Evolutionary conservation across 352 stramenopile genomes (phyloP).

Genomic region (Globisporangium yorkense): DNA sequence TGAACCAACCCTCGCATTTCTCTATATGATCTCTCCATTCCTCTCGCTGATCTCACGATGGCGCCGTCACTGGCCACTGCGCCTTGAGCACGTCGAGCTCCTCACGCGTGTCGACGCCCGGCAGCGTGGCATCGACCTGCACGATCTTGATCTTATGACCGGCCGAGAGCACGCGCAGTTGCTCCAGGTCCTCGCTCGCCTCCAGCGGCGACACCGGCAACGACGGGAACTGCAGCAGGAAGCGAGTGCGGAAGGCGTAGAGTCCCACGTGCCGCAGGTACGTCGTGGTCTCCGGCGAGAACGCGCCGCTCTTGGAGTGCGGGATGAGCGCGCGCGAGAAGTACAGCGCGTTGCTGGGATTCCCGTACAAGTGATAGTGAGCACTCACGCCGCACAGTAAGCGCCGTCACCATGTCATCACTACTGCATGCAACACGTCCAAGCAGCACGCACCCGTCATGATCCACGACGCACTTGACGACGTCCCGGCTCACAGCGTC

Average conservation of each 20-base stretch:
- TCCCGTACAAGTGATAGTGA: too few relatives aligned
- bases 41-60: background rate
- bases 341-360: slow-evolving; percentile 68
- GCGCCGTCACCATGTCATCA: background rate
- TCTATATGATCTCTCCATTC: too few relatives aligned
- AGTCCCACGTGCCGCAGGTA: slow-evolving; percentile 78
- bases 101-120: slow-evolving; percentile 61
- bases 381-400: too few relatives aligned
- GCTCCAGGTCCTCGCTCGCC: slow-evolving; percentile 71
- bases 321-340: slow-evolving; percentile 81
- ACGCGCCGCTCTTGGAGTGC: slow-evolving; percentile 58
- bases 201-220: slow-evolving; percentile 53
- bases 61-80: slow-evolving; percentile 10
- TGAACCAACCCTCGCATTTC: too few relatives aligned
- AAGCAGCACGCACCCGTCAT: slow-evolving; percentile 33
- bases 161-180: slow-evolving; percentile 76
- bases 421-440: background rate
- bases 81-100: slow-evolving; percentile 52
- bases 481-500: slow-evolving; percentile 57
- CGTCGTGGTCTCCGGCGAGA: slow-evolving; percentile 32
- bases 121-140: slow-evolving; percentile 48
- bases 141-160: slow-evolving; percentile 71
- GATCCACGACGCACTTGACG: slow-evolving; percentile 71
- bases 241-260: slow-evolving; percentile 76
- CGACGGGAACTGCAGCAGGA: slow-evolving; percentile 60